Evolutionary conservation across 2,329 filamentous ascomycete species (phyloP), one percentile per base, ranked within the genome.

Genomic region (Aphanoascus verrucosus): DNA sequence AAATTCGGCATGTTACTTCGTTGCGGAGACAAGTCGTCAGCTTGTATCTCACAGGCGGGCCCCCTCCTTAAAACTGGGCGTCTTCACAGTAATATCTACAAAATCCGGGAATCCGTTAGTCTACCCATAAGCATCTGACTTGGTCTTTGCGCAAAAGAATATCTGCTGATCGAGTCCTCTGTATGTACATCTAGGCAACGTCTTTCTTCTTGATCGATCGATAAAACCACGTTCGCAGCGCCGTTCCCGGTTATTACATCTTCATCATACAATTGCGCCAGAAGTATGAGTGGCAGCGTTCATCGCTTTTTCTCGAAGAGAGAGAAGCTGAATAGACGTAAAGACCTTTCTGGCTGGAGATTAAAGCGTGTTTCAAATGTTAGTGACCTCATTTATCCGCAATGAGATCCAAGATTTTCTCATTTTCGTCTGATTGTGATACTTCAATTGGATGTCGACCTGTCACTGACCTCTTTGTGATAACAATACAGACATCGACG

Each of bases 301-400:
- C 69, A 71, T 53, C 63, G 66, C 38, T 70, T 72, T 52, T 64
- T 73, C 52, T 69, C 68, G 4, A 67, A 64, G 50, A 66, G 69
- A 40, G 69, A 72, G 54, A 66, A 62, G 49, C 60, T 65, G 48
- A 63, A 60, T 49, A 61, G 40, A 40, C 49, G 50, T 17, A 53
- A 53, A 31, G 52, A 52, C 19, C 32, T 46, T 15, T 40, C 50
- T 32, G 34, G 50, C 17, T 52, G 41, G 41, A 40, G 34, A 19
- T 40, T 41, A n/a, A 52, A 52, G 40, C 14, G 23, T 40, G 19
- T 32, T 11, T 52, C 50, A 15, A 38, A 28, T 40, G 50, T 52
- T 7, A 31, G 50, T 52, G 40, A 9, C 17, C 15, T 14, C 17
- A 12, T n/a, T 23, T 40, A 46, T 14, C 14, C 32, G 23, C 23